phyloP scores from a whole-genome alignment of 768 basidiomycete genomes.

The Lactarius quietus region DNA sequence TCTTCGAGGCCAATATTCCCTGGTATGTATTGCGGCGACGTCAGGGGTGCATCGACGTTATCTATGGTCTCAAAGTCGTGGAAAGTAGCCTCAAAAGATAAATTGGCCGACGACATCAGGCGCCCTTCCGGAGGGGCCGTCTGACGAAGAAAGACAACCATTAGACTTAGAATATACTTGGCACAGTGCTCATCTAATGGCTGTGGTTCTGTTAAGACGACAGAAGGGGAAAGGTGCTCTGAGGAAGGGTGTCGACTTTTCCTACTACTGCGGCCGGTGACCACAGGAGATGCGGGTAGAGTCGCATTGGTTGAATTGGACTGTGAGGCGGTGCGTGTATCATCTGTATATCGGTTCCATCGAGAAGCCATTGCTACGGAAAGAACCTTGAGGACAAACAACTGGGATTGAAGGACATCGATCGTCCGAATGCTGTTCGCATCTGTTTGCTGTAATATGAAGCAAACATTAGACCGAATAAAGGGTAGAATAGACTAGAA shows the following conservation, averaged over 20 bases:
- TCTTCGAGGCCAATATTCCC: slow-evolving; percentile 16
- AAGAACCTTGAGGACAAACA: slow-evolving; percentile 81
- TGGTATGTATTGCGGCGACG: slow-evolving; percentile 22
- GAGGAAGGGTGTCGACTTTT: slow-evolving; percentile 41
- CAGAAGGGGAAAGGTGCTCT: slow-evolving; percentile 41
- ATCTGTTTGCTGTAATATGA: slow-evolving; percentile 47
- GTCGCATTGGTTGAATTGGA: slow-evolving; percentile 39
- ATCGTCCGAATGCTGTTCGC: slow-evolving; percentile 50
- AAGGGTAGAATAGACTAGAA: slow-evolving; percentile 9
- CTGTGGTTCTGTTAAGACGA: slow-evolving; percentile 58
- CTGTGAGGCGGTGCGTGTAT: slow-evolving; percentile 41
- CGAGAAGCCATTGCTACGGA: slow-evolving; percentile 74
- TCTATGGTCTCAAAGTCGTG: slow-evolving; percentile 69
- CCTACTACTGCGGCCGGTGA: slow-evolving; percentile 29
- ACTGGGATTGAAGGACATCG: slow-evolving; percentile 80
- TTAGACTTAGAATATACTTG: slow-evolving; percentile 74
- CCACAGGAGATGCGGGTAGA: slow-evolving; percentile 34
- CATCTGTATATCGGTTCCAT: slow-evolving; percentile 53
- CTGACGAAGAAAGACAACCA: slow-evolving; percentile 79
- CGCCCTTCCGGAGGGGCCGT: slow-evolving; percentile 54
- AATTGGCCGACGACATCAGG: slow-evolving; percentile 56
- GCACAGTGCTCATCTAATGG: slow-evolving; percentile 81
- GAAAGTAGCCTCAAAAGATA: slow-evolving; percentile 60
- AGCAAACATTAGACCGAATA: neutral
- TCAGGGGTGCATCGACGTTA: slow-evolving; percentile 31